Evolutionary conservation across 345 rosid genomes (phyloP).

Genomic region (Eucalyptus marginata): DNA sequence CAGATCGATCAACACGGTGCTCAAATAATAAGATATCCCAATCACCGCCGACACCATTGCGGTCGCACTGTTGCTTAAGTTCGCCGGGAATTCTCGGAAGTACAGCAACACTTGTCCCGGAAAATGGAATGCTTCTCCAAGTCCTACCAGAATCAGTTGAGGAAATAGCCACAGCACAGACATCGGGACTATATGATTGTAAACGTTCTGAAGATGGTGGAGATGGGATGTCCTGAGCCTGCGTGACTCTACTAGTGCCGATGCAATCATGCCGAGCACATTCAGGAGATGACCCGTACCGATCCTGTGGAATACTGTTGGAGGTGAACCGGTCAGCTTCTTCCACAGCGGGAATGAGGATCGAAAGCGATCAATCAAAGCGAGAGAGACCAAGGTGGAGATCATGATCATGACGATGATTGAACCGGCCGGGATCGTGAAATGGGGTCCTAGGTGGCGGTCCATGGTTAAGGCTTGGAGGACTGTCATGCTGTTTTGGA

Average conservation of each 20-base stretch:
- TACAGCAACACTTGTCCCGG: slow-evolving; percentile 28
- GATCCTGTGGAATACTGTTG: slow-evolving; percentile 19
- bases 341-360: slow-evolving; percentile 12
- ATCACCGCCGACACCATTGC: slow-evolving; percentile 25
- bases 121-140: slow-evolving; percentile 36
- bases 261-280: slow-evolving; percentile 11
- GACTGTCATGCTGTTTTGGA: slow-evolving; percentile 13
- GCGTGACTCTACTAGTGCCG: slow-evolving; percentile 31
- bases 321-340: background rate
- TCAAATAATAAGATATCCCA: slow-evolving; percentile 22
- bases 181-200: slow-evolving; percentile 8
- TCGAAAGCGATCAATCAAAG: slow-evolving; percentile 12
- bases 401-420: slow-evolving; percentile 10
- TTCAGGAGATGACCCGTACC: slow-evolving; percentile 35
- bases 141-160: slow-evolving; percentile 20
- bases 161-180: slow-evolving; percentile 37
- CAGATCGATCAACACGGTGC: slow-evolving; percentile 21
- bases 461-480: slow-evolving; percentile 44
- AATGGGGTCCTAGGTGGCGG: slow-evolving; percentile 22
- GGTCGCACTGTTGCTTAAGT: slow-evolving; percentile 24
- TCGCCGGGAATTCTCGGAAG: slow-evolving; percentile 32
- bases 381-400: slow-evolving; percentile 7
- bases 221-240: slow-evolving; percentile 10
- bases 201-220: background rate
- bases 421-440: slow-evolving; percentile 36